Conservation (phyloP, 768 basidiomycete species). For the Boletus speciosus region DNA sequence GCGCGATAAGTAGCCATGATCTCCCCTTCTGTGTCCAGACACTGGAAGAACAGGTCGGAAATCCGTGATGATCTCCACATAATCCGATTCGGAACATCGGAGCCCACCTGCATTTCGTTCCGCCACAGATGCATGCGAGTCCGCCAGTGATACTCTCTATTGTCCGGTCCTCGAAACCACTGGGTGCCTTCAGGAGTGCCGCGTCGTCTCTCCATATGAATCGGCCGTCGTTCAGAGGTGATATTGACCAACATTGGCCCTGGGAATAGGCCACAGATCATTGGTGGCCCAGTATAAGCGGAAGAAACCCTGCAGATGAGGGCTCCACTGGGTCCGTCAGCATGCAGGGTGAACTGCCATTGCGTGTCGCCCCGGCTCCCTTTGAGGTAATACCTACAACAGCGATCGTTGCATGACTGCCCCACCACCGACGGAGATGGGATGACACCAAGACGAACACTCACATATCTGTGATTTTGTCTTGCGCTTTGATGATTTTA, state of each 20-base stretch:
- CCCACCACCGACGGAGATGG: neutral
- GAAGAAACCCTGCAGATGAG: constrained; percentile 21
- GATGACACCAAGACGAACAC: neutral
- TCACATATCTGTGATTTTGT: constrained; percentile 20
- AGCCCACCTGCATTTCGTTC: constrained; percentile 24
- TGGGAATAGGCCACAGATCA: neutral
- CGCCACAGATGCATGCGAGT: constrained; percentile 9
- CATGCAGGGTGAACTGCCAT: constrained; percentile 22
- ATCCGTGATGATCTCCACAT: neutral
- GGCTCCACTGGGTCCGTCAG: constrained; percentile 14
- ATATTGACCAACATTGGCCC: constrained; percentile 16
- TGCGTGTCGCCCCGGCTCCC: constrained; percentile 11
- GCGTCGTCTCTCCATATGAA: constrained; percentile 12
- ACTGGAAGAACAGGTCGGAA: constrained; percentile 2
- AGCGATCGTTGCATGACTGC: neutral
- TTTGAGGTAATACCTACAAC: constrained; percentile 23
- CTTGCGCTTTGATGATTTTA: constrained; percentile 24
- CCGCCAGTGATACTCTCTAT: constrained; percentile 23
- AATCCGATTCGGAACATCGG: neutral
- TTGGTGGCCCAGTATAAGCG: constrained; percentile 18
- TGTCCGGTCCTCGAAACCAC: constrained; percentile 26
- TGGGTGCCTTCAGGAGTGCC: constrained; percentile 9
- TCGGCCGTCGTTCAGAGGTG: constrained; percentile 3
- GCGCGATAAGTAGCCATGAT: constrained; percentile 28
- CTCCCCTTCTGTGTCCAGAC: constrained; percentile 13